Percentiles rank a stretch among this genome's conserved stretches.
Evolutionary conservation across 2,329 filamentous ascomycete genomes (phyloP).

Genomic region (Colletotrichum coccodes): DNA sequence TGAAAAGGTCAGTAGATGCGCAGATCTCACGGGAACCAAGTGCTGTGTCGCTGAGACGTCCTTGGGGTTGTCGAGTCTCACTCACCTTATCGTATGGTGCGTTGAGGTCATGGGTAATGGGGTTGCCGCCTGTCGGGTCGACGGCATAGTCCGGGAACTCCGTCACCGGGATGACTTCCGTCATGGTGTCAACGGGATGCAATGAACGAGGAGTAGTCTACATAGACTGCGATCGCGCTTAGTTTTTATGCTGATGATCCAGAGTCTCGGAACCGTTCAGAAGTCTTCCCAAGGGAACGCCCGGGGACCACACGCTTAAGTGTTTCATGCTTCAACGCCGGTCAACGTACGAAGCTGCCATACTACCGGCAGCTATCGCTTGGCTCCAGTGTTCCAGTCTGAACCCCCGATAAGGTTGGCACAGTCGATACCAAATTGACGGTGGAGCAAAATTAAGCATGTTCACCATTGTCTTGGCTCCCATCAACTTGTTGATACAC

Average conservation of each 20-base stretch:
- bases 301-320: slow-evolving; percentile 10
- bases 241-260: neutral
- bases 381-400: neutral
- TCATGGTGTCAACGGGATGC: slow-evolving; percentile 6
- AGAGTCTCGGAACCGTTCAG: neutral
- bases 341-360: neutral
- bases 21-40: too few relatives aligned
- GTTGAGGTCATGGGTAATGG: slow-evolving; percentile 54
- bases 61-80: neutral
- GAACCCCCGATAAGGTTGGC: slow-evolving; percentile 16
- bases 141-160: slow-evolving; percentile 55
- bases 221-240: neutral
- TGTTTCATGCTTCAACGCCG: neutral
- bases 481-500: neutral
- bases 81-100: slow-evolving; percentile 53
- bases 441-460: slow-evolving; percentile 8
- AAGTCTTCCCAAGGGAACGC: neutral
- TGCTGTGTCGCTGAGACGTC: too few relatives aligned
- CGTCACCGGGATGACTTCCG: slow-evolving; percentile 33
- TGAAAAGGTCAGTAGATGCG: neutral
- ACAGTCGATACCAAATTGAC: neutral
- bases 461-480: slow-evolving; percentile 13
- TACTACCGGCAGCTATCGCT: neutral
- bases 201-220: neutral
- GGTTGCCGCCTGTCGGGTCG: slow-evolving; percentile 53